Evolutionary conservation across 2,329 filamentous ascomycete genomes (phyloP).

Genomic region (Colletotrichum graminicola): DNA sequence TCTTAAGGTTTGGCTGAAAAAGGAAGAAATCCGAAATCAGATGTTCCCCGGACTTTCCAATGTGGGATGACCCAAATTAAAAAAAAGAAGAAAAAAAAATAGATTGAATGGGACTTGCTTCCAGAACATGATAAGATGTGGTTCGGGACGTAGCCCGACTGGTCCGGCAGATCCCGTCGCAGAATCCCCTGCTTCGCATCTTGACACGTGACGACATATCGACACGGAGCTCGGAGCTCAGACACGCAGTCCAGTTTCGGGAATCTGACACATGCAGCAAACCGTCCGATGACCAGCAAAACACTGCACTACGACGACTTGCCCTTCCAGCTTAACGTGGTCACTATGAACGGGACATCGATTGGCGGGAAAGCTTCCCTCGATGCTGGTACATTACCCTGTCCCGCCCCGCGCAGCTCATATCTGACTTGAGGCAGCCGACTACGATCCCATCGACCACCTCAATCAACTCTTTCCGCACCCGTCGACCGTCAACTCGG

Average conservation of each 20-base stretch:
- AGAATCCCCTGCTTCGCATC: constrained; percentile 4
- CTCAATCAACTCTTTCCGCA: constrained; percentile 95
- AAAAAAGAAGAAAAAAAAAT: background rate
- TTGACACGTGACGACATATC: constrained; percentile 40
- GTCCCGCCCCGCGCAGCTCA: constrained; percentile 31
- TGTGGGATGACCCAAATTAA: constrained; percentile 35
- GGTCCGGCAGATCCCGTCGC: constrained; percentile 19
- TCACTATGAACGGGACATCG: constrained; percentile 55
- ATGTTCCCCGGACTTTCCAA: constrained; percentile 36
- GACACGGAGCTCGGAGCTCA: constrained; percentile 26
- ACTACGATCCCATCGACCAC: constrained; percentile 94
- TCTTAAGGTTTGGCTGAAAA: constrained; percentile 17
- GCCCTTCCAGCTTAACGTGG: background rate
- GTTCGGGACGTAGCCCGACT: constrained; percentile 22
- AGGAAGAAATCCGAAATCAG: background rate
- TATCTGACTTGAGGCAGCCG: constrained; percentile 57
- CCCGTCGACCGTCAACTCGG: constrained; percentile 83
- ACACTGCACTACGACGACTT: background rate
- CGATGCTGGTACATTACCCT: constrained; percentile 57
- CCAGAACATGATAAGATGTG: constrained; percentile 20
- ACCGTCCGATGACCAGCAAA: constrained; percentile 4
- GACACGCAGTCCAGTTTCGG: constrained; percentile 18
- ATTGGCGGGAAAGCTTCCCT: constrained; percentile 54
- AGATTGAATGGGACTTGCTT: constrained; percentile 16
- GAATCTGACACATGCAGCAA: constrained; percentile 30